Evolutionary conservation across 805 yeast genomes (phyloP).

Genomic region (Wickerhamiella siamensis): DNA sequence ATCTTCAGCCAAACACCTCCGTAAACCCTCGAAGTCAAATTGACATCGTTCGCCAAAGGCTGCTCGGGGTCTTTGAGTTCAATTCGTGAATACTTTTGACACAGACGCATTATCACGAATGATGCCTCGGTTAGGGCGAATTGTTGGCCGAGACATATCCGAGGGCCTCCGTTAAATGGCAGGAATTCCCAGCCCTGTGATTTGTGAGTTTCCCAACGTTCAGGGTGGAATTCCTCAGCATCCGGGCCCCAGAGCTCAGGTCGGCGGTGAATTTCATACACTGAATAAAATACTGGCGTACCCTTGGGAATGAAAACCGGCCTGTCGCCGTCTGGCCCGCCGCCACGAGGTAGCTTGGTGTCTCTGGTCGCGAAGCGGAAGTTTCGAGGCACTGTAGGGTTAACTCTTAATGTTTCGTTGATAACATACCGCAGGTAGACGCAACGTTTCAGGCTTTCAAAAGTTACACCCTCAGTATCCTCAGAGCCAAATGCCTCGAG

Average conservation of each 20-base stretch:
- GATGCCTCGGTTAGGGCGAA: constrained; percentile 39
- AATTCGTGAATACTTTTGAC: constrained; percentile 19
- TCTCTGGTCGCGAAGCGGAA: constrained; percentile 29
- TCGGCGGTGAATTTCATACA: constrained; percentile 29
- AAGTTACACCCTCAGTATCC: constrained; percentile 23
- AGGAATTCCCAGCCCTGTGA: constrained; percentile 32
- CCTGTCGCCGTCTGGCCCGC: constrained; percentile 26
- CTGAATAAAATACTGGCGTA: constrained; percentile 24
- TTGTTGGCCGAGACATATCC: constrained; percentile 43
- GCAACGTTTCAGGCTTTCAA: constrained; percentile 32
- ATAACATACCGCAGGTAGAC: constrained; percentile 31
- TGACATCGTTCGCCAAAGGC: not conserved
- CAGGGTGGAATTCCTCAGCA: constrained; percentile 30
- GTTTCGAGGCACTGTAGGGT: constrained; percentile 34
- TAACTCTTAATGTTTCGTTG: constrained; percentile 32
- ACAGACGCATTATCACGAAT: constrained; percentile 24
- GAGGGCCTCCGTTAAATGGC: constrained; percentile 43
- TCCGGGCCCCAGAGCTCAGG: constrained; percentile 29
- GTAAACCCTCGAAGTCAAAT: not conserved
- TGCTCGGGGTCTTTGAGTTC: constrained; percentile 1
- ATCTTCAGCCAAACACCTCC: not conserved
- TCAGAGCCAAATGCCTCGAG: constrained; percentile 13
- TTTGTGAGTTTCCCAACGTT: constrained; percentile 28
- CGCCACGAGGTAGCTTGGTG: constrained; percentile 35
- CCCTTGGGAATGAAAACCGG: constrained; percentile 30